Evolutionary conservation across 768 basidiomycete genomes (phyloP), one percentile per base, ranked within the genome.

Genomic region (Pleurotus citrinopileatus): DNA sequence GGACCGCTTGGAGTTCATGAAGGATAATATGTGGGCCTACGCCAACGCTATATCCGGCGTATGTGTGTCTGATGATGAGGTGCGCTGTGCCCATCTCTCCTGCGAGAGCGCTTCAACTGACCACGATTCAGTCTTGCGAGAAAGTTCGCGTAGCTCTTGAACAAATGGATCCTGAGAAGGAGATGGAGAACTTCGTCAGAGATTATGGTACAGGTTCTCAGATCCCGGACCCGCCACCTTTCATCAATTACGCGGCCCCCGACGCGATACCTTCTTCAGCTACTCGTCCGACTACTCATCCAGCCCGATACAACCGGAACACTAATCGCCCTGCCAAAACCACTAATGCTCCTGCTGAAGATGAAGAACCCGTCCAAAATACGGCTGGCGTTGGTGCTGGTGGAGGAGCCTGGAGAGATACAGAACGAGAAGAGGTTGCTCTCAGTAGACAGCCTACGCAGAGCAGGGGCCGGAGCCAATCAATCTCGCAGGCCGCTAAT

Each of bases 11-110:
- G 92, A 94, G 56, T 92, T 96, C 66, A 86, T 89, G 75, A 98
- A 96, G 71, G 92, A 95, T 65, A 91, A 91, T 60, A 79, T 97
- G 70, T 99, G 97, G 96, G 82, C 84, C 5, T 98, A 92, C 67
- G 94, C 97, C 0, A 99, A 99, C 67, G 87, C 89, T 0, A 87
- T 97, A n/a, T 97, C 95, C 12, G 91, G 89, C 9, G 90, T 95
- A 12, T 98, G 97, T 61, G 95, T 99, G 15, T 75, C 86, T 9
- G 97, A 98, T 65, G 97, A 99, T 61, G 93, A 96, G 83, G 92
- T 94, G 62, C 56, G 80, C 73, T 6, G 37, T 34, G 50, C 43
- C 3, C 27, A 2, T 28, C 27, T 56, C 20, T 8, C 26, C 51
- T 37, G 57, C 32, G 56, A 42, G 17, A 48, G 19, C 28, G 27